phyloP scores from a whole-genome alignment of 1,139 yeast genomes.

The Nadsonia starkeyi-henricii region DNA sequence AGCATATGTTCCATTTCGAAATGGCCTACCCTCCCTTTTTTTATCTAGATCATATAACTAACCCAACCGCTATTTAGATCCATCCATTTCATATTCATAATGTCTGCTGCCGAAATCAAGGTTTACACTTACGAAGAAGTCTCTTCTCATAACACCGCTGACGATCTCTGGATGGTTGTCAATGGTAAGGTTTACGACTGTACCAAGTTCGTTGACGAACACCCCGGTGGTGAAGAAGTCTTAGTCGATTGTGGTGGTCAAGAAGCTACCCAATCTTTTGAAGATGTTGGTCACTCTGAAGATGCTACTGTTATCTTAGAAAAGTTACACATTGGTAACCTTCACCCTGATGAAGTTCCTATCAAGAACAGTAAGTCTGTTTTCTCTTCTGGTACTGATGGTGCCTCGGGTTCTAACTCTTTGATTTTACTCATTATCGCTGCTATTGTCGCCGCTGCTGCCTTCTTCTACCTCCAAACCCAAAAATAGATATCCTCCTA shows the following conservation, averaged over 20 bases:
- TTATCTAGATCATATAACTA: too few species aligned
- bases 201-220: slow-evolving; percentile 78
- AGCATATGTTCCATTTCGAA: too few species aligned
- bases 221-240: slow-evolving; percentile 98
- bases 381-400: slow-evolving; percentile 9
- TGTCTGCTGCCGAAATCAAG: slow-evolving; percentile 15
- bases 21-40: too few species aligned
- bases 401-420: slow-evolving; percentile 13
- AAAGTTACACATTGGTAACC: slow-evolving; percentile 55
- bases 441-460: slow-evolving; percentile 42
- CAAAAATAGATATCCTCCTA: slow-evolving; percentile 8
- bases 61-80: too few species aligned
- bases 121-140: slow-evolving; percentile 54
- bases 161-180: slow-evolving; percentile 82
- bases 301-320: slow-evolving; percentile 74
- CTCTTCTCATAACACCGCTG: slow-evolving; percentile 58
- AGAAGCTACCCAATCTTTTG: slow-evolving; percentile 90
- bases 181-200: slow-evolving; percentile 86
- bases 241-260: slow-evolving; percentile 79
- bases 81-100: background rate
- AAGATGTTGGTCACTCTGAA: slow-evolving; percentile 95
- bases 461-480: slow-evolving; percentile 33
- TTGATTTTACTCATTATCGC: slow-evolving; percentile 36
- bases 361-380: slow-evolving; percentile 6
- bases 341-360: slow-evolving; percentile 29